These are phyloP conservation scores for Neonectria punicea DNA, from an alignment of 2,329 filamentous ascomycete species.

Conservation along the genomic window DNA sequence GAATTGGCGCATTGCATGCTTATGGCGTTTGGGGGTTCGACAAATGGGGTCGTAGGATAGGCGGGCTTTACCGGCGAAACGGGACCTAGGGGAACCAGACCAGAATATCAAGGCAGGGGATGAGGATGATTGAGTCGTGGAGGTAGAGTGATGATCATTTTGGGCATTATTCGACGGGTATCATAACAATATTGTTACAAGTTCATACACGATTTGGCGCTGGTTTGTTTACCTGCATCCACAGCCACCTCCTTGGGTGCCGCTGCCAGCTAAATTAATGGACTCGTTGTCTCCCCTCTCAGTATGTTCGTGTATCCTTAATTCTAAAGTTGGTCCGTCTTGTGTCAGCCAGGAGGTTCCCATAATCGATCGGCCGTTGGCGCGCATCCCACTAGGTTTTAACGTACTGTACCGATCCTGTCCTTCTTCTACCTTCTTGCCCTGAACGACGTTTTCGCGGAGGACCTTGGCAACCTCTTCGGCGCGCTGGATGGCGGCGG, in stretches of 20 bases:
- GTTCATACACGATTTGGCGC: slow-evolving; percentile 39
- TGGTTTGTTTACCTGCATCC: slow-evolving; percentile 42
- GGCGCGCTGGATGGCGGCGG: slow-evolving; percentile 78
- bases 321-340: slow-evolving; percentile 62
- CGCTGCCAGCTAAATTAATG: slow-evolving; percentile 71
- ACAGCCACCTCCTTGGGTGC: slow-evolving; percentile 47
- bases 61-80: slow-evolving; percentile 34
- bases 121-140: slow-evolving; percentile 27
- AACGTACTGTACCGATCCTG: slow-evolving; percentile 70
- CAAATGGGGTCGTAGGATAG: slow-evolving; percentile 17
- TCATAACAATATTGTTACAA: slow-evolving; percentile 47
- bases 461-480: slow-evolving; percentile 85
- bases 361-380: neutral
- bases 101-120: slow-evolving; percentile 20
- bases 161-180: slow-evolving; percentile 44
- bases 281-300: slow-evolving; percentile 95
- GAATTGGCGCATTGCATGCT: slow-evolving; percentile 26
- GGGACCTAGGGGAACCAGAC: slow-evolving; percentile 26
- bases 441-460: slow-evolving; percentile 88
- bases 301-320: slow-evolving; percentile 90
- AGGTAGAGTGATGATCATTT: slow-evolving; percentile 32
- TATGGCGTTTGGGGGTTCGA: slow-evolving; percentile 44
- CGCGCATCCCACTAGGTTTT: too few species aligned
- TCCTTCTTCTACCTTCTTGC: slow-evolving; percentile 60
- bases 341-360: slow-evolving; percentile 2